A percentile compares a stretch with the other conserved stretches of the same genome.
phyloP scores from a whole-genome alignment of 495 filamentous ascomycete species.

The Trichoderma erinaceum region DNA sequence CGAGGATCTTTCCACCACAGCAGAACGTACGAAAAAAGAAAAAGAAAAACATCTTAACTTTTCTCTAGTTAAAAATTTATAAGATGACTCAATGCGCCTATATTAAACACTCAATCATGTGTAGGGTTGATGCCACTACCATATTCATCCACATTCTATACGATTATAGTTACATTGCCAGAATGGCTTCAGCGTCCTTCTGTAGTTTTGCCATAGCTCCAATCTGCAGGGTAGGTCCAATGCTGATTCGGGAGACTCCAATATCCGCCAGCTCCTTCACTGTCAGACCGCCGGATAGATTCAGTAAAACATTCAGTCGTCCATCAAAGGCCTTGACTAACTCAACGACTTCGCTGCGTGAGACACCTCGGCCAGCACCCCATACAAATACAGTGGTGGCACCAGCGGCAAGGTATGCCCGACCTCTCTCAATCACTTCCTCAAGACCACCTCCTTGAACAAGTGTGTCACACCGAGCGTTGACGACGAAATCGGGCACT shows the following conservation, averaged over 20 bases:
- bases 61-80: not conserved
- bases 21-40: too few species aligned
- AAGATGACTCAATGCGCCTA: not conserved
- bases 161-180: not conserved
- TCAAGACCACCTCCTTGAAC: slow-evolving; percentile 29
- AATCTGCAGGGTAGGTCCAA: slow-evolving; percentile 25
- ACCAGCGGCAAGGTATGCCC: slow-evolving; percentile 41
- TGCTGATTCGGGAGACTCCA: slow-evolving; percentile 44
- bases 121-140: not conserved
- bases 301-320: slow-evolving; percentile 28
- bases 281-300: slow-evolving; percentile 22
- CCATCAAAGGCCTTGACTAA: slow-evolving; percentile 30
- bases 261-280: slow-evolving; percentile 31
- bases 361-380: slow-evolving; percentile 24
- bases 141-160: not conserved
- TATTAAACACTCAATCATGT: not conserved
- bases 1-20: too few species aligned
- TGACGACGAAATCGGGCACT: slow-evolving; percentile 45
- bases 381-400: slow-evolving; percentile 46
- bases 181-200: not conserved
- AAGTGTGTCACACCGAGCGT: slow-evolving; percentile 43
- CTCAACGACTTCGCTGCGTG: slow-evolving; percentile 30
- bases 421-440: slow-evolving; percentile 40
- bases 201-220: not conserved
- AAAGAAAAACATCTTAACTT: too few species aligned